These are phyloP conservation scores for Puccinia hordei DNA, from an alignment of 1,284 basidiomycete species.

Conservation along the genomic window DNA sequence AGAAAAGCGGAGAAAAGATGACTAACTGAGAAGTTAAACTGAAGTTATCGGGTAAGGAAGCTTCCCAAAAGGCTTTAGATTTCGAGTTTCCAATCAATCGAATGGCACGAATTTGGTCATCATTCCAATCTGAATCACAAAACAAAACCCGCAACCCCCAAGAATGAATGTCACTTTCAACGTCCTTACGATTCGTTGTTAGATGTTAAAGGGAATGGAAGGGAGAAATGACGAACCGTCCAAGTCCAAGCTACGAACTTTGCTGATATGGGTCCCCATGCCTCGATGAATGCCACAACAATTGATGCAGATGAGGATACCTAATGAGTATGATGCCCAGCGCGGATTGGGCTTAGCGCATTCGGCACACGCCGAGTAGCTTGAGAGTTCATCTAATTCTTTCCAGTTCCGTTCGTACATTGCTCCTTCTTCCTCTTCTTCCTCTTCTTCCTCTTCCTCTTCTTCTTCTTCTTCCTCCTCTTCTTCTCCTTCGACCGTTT, in stretches of 20 bases:
- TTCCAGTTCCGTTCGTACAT: constrained; percentile 11
- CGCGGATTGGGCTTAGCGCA: constrained; percentile 57
- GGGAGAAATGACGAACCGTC: constrained; percentile 60
- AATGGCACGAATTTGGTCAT: constrained; percentile 60
- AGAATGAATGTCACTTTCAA: no score
- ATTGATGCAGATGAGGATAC: constrained; percentile 64
- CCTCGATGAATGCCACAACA: constrained; percentile 63
- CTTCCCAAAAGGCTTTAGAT: constrained; percentile 61
- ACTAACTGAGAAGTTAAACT: constrained; percentile 57
- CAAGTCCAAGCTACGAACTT: constrained; percentile 63
- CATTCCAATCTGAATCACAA: constrained; percentile 61
- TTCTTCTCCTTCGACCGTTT: not conserved
- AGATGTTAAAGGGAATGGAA: not conserved
- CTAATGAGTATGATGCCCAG: constrained; percentile 61
- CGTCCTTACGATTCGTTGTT: no score
- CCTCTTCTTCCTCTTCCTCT: not conserved
- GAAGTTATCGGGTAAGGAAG: constrained; percentile 53
- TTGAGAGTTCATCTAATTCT: not conserved
- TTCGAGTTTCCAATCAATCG: constrained; percentile 60
- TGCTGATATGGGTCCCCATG: constrained; percentile 64
- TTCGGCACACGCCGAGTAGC: constrained; percentile 37
- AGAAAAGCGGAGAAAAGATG: not conserved
- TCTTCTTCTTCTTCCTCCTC: constrained; percentile 20
- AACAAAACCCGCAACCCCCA: no score
- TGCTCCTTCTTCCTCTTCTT: not conserved